Conservation (phyloP, 2,329 filamentous ascomycete genomes). For the Didymosphaeria variabile region DNA sequence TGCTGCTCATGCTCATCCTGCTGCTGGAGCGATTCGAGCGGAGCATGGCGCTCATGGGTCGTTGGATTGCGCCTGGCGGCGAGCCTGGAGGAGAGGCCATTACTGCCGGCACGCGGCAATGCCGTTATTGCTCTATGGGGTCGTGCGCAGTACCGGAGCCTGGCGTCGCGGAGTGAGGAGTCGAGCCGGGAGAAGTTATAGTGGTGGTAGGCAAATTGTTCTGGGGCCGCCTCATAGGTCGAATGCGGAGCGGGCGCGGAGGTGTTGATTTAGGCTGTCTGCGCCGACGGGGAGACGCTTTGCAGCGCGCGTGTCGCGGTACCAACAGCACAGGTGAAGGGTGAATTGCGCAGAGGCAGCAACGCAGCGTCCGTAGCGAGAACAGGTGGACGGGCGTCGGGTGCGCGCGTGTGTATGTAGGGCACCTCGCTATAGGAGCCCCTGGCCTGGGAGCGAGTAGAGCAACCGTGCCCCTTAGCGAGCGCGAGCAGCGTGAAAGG, state of each 20-base stretch:
- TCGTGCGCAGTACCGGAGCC: conserved; percentile 22
- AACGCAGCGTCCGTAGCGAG: conserved; percentile 8
- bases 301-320: conserved; percentile 15
- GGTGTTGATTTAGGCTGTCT: conserved; percentile 28
- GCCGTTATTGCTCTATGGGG: conserved; percentile 22
- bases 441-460: conserved; percentile 10
- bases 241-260: conserved; percentile 17
- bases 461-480: conserved; percentile 9
- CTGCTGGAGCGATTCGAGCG: conserved; percentile 81
- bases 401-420: not conserved
- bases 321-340: not conserved
- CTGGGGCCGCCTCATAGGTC: conserved; percentile 18
- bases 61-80: conserved; percentile 56
- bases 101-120: conserved; percentile 33
- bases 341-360: not conserved
- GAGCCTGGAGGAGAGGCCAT: conserved; percentile 52
- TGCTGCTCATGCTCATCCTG: conserved; percentile 85
- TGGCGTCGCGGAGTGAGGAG: conserved; percentile 23
- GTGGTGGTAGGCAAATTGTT: conserved; percentile 20
- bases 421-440: conserved; percentile 4
- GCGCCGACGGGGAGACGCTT: not conserved
- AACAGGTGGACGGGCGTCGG: not conserved
- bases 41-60: conserved; percentile 84
- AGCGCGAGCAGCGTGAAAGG: not conserved
- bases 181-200: conserved; percentile 22